These are phyloP conservation scores for Oidiodendron maius DNA, from an alignment of 495 filamentous ascomycete genomes.

Conservation along the genomic window DNA sequence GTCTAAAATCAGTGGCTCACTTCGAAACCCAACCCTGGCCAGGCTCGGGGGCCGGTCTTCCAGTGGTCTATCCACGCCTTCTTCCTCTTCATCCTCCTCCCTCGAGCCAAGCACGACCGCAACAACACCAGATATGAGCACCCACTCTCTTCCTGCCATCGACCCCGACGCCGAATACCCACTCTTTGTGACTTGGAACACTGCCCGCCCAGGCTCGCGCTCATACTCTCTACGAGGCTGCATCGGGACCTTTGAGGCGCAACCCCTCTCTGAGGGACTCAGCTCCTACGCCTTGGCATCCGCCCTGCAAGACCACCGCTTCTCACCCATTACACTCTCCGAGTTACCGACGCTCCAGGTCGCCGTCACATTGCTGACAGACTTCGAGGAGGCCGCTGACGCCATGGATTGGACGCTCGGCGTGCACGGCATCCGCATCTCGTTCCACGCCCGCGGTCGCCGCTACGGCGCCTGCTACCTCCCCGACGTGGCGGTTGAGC, in stretches of 20 bases:
- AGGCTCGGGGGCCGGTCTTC: slow-evolving; percentile 21
- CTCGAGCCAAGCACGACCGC: slow-evolving; percentile 1
- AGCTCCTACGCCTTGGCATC: slow-evolving; percentile 80
- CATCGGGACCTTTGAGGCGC: slow-evolving; percentile 90
- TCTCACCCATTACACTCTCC: slow-evolving; percentile 60
- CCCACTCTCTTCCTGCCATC: slow-evolving; percentile 25
- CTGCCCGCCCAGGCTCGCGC: slow-evolving; percentile 47
- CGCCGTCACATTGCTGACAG: slow-evolving; percentile 66
- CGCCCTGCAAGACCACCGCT: slow-evolving; percentile 84
- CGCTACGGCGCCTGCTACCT: slow-evolving; percentile 82
- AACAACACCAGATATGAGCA: slow-evolving; percentile 9
- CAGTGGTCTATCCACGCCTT: slow-evolving; percentile 11
- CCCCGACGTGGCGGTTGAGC: slow-evolving; percentile 85
- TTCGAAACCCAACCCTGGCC: slow-evolving; percentile 20
- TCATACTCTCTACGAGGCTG: slow-evolving; percentile 76
- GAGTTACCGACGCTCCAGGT: slow-evolving; percentile 67
- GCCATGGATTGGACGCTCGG: slow-evolving; percentile 84
- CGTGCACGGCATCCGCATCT: slow-evolving; percentile 75
- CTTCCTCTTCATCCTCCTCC: slow-evolving; percentile 9
- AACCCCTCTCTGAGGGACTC: slow-evolving; percentile 66
- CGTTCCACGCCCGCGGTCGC: slow-evolving; percentile 60
- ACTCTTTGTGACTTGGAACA: slow-evolving; percentile 96
- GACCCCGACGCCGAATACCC: slow-evolving; percentile 42
- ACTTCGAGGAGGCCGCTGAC: slow-evolving; percentile 66
- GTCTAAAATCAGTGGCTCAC: slow-evolving; percentile 31